Evolutionary conservation across 2,329 filamentous ascomycete genomes (phyloP), one percentile per base, ranked within the genome.

Genomic region (Ophiosphaerella korrae): DNA sequence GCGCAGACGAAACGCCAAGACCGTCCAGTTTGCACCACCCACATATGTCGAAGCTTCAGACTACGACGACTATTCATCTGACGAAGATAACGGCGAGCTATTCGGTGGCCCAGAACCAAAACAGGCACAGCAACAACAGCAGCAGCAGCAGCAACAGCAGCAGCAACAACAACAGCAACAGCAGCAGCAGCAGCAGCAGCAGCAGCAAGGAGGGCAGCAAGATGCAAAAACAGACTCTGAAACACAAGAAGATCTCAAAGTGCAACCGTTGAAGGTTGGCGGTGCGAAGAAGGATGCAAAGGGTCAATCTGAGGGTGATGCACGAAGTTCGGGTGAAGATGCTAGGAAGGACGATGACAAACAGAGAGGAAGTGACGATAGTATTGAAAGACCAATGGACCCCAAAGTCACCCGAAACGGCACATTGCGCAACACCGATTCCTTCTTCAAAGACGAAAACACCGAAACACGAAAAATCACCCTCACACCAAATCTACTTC

Each of bases 401-500:
- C 71, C 66, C 29, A 75, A 73, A 41, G 63, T 73, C 2, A 92
- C 90, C 32, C 85, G 88, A 57, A 95, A 96, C 63, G 92, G 92
- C 36, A 93, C 89, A 18, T 83, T 96, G 38, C 85, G 93, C 57
- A 95, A 95, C 70, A 93, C 91, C 4, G 93, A 97, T 74, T 96
- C 93, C 1, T 97, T 97, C 80, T 97, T 97, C 80, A 96, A 92
- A 74, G 94, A 97, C 67, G 93, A 99, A 67, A 91, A 85, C 29
- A 88, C 91, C 33, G 94, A 97, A 74, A 97, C 94, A 2, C 92
- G 95, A 74, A 97, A 97, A 78, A 97, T 99, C 61, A 96, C 92
- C 0, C 83, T 99, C 38, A 99, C 94, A 3, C 94, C 94, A 1
- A 96, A 96, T 62, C 77, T 99, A 45, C 78, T 97, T 35, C 87